Conservation (phyloP, 768 basidiomycete genomes). For the Macrolepiota fuliginosa region DNA sequence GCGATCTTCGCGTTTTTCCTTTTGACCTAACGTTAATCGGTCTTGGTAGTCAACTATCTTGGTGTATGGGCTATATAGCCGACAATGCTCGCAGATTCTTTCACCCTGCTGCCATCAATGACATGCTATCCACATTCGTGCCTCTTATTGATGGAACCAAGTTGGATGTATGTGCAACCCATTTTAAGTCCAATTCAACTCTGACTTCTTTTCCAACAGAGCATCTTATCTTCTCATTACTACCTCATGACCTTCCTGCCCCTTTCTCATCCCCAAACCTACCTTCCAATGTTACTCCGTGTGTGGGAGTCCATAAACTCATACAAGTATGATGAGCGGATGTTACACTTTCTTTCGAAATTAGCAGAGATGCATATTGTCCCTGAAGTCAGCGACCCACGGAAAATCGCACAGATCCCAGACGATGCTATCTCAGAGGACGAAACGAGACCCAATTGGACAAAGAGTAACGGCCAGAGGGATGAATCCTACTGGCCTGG, state of each 20-base stretch:
- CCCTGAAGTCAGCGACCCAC: constrained; percentile 73
- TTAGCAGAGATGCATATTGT: constrained; percentile 81
- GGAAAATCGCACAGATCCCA: constrained; percentile 59
- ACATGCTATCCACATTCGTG: constrained; percentile 87
- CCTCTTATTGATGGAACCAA: constrained; percentile 74
- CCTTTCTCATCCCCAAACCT: constrained; percentile 78
- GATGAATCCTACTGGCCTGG: constrained; percentile 52
- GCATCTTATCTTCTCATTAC: constrained; percentile 77
- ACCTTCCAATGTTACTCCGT: constrained; percentile 80
- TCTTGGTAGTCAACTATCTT: constrained; percentile 59
- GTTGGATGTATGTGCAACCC: constrained; percentile 55
- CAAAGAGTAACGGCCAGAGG: constrained; percentile 34
- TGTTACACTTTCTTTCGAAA: constrained; percentile 78
- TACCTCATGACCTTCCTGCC: constrained; percentile 87
- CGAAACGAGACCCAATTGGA: constrained; percentile 59
- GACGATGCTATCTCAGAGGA: constrained; percentile 67
- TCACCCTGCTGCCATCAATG: constrained; percentile 80
- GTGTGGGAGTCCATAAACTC: constrained; percentile 89
- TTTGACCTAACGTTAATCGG: constrained; percentile 9
- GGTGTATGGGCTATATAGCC: constrained; percentile 74
- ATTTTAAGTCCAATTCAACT: neutral
- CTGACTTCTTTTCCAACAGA: constrained; percentile 36
- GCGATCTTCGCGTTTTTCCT: constrained; percentile 20
- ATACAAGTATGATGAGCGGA: constrained; percentile 86
- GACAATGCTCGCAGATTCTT: constrained; percentile 77